Percentiles rank a stretch among this genome's conserved stretches.
Conservation (phyloP, 768 basidiomycete genomes). For the Termitomyces sp. region DNA sequence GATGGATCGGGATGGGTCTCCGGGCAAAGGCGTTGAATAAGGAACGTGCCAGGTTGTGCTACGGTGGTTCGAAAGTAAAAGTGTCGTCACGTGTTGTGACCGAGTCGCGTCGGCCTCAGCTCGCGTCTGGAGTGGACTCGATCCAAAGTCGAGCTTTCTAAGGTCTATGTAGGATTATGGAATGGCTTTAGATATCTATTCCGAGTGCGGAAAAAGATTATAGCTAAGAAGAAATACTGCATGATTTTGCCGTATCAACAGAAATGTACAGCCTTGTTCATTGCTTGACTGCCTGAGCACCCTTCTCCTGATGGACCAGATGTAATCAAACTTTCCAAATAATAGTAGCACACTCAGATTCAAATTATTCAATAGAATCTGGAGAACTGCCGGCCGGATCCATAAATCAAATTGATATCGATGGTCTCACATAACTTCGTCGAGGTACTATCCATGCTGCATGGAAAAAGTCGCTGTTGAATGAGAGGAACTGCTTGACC, state of each 20-base stretch:
- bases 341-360: no score
- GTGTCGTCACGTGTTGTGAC: constrained; percentile 12
- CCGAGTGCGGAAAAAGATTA: not conserved
- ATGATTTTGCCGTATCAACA: not conserved
- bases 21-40: constrained; percentile 2
- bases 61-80: not conserved
- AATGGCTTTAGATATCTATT: not conserved
- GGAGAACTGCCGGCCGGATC: not conserved
- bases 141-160: not conserved
- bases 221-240: not conserved
- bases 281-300: not conserved
- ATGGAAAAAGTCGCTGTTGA: not conserved
- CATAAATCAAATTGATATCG: not conserved
- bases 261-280: not conserved
- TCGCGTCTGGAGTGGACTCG: not conserved
- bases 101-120: not conserved
- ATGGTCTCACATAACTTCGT: not conserved
- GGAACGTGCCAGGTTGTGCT: constrained; percentile 15
- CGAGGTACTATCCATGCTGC: not conserved
- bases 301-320: not conserved
- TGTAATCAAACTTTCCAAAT: not conserved
- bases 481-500: not conserved
- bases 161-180: not conserved
- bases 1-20: constrained; percentile 9
- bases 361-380: not conserved